Evolutionary conservation across 306 rosid species (phyloP), one percentile per base, ranked within the genome.

Genomic region (Argentina anserina): DNA sequence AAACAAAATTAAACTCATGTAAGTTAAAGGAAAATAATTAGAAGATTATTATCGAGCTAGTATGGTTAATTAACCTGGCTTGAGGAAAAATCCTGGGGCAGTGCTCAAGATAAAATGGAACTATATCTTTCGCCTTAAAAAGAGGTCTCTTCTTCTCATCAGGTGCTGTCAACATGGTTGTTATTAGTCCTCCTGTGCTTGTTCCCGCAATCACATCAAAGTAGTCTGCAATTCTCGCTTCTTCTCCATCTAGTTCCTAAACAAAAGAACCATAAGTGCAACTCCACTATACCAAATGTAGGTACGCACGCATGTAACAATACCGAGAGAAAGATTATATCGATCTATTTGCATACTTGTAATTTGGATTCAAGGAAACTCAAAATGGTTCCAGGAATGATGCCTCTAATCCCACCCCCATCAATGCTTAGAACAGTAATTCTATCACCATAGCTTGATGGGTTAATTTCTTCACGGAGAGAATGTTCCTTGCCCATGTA

Each of bases 131-230:
- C 59, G 78, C 84, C 66, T 68, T 58, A 61, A 37, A 81, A 15
- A 81, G 60, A 60, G 78, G 84, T 21, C 81, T 58, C 41, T 67
- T 72, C 0, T 61, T 15, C 61, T 76, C 29, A 49, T 76, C 62
- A 2, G 84, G 81, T 60, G 78, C 72, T 37, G 78, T 23, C 43
- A 81, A 60, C 84, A 81, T 81, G 63, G 75, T 77, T 34, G 72
- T 12, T 41, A 76, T 72, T 2, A 81, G 68, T 20, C 84, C 84
- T 33, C 78, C 76, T 1, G 84, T 72, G 67, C 84, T 76, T 10
- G 84, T 81, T 61, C 84, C 73, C 18, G 81, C 45, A 23, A 76
- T 76, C 26, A 81, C 75, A 43, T 81, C 81, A 12, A 81, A 76
- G 71, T 76, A 76, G 59, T 76, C 84, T 2, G 75, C 84, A 21